These are phyloP conservation scores for Blastobotrys elegans DNA, from an alignment of 1,139 yeast species.

Conservation along the genomic window DNA sequence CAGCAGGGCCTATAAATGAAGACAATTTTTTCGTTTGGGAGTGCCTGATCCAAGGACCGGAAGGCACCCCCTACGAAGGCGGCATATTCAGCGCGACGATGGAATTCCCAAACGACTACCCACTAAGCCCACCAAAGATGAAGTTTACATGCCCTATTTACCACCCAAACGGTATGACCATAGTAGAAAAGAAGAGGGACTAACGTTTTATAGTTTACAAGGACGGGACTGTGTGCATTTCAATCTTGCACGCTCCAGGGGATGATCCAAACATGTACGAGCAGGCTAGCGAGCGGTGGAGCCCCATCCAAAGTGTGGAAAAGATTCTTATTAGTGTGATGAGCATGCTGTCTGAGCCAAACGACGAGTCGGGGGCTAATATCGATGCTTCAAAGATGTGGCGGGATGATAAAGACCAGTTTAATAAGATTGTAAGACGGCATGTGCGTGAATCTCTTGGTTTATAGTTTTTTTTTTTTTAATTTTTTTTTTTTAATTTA, in stretches of 20 bases:
- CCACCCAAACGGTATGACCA: constrained; percentile 65
- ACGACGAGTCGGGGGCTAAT: constrained; percentile 94
- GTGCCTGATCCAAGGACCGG: constrained; percentile 86
- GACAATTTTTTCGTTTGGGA: constrained; percentile 85
- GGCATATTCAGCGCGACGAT: constrained; percentile 86
- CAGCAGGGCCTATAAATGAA: constrained; percentile 86
- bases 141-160: constrained; percentile 78
- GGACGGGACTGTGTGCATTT: constrained; percentile 93
- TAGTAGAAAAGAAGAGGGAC: background rate
- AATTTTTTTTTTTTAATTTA: background rate
- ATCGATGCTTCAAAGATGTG: constrained; percentile 90
- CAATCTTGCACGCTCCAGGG: constrained; percentile 92
- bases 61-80: constrained; percentile 88
- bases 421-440: constrained; percentile 55
- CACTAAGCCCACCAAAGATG: constrained; percentile 83
- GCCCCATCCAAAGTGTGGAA: constrained; percentile 95
- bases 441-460: constrained; percentile 70
- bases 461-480: constrained; percentile 32
- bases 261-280: constrained; percentile 97
- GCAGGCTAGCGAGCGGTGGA: constrained; percentile 94
- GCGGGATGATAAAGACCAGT: constrained; percentile 75
- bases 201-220: constrained; percentile 57
- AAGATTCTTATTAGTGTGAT: constrained; percentile 87
- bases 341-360: constrained; percentile 97
- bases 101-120: constrained; percentile 86